A percentile compares a stretch with the other conserved stretches of the same genome.
These are phyloP conservation scores for Caryopteris hybrid DNA, from an alignment of 305 asterid genomes.

Conservation along the genomic window DNA sequence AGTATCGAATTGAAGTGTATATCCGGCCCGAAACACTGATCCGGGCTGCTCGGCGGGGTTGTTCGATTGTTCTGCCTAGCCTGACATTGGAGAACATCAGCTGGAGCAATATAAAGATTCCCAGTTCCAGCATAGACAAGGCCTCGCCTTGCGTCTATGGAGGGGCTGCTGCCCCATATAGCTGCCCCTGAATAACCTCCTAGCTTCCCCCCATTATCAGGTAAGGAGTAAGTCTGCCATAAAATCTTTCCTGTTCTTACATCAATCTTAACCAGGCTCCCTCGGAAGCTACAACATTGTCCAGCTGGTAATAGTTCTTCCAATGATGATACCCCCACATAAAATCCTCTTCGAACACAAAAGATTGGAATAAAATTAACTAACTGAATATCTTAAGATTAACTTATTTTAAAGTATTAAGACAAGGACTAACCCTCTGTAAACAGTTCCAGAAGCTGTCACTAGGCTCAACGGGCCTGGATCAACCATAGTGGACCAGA, in stretches of 20 bases:
- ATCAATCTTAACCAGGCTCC: slow-evolving; percentile 65
- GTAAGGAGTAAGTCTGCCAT: slow-evolving; percentile 77
- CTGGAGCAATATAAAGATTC: slow-evolving; percentile 59
- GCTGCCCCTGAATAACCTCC: slow-evolving; percentile 65
- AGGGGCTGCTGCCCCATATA: slow-evolving; percentile 82
- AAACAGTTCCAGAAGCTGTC: slow-evolving; percentile 58
- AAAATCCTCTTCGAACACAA: slow-evolving; percentile 29
- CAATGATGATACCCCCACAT: slow-evolving; percentile 63
- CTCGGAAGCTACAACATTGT: slow-evolving; percentile 66
- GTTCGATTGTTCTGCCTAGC: slow-evolving; percentile 44
- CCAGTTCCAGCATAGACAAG: slow-evolving; percentile 59
- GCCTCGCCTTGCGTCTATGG: slow-evolving; percentile 42
- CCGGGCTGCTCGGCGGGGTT: slow-evolving; percentile 38
- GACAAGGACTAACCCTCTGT: slow-evolving; percentile 30
- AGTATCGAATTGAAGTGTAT: slow-evolving; percentile 54
- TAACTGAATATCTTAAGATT: neutral
- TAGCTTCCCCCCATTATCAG: slow-evolving; percentile 52
- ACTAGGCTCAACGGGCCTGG: slow-evolving; percentile 34
- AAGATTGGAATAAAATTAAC: neutral
- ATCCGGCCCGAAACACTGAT: slow-evolving; percentile 50
- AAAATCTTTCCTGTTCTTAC: slow-evolving; percentile 41
- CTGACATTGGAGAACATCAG: slow-evolving; percentile 53
- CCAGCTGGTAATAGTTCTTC: slow-evolving; percentile 38
- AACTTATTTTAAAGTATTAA: neutral
- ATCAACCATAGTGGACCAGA: slow-evolving; percentile 56